These are phyloP conservation scores for Trichoderma erinaceum DNA, from an alignment of 495 filamentous ascomycete genomes.

Conservation along the genomic window DNA sequence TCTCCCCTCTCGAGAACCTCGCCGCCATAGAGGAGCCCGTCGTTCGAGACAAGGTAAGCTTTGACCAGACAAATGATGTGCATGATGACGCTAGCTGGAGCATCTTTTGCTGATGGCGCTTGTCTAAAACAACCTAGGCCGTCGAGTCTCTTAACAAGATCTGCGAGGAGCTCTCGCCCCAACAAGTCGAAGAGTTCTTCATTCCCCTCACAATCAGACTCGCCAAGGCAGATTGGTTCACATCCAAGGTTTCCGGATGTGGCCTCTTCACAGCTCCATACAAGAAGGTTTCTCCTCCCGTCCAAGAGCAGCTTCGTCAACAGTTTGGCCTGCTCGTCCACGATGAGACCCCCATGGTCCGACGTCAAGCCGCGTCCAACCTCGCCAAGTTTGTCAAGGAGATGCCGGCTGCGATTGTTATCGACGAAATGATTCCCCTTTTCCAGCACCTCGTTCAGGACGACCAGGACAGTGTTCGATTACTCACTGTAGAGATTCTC, in stretches of 20 bases:
- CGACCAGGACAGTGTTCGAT: conserved; percentile 93
- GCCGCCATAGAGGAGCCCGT: conserved; percentile 97
- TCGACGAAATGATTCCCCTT: conserved; percentile 97
- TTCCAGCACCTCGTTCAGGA: conserved; percentile 95
- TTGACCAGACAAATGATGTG: background rate
- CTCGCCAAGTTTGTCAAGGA: conserved; percentile 95
- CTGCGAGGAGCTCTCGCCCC: conserved; percentile 78
- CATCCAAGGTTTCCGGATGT: conserved; percentile 95
- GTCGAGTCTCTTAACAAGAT: conserved; percentile 99
- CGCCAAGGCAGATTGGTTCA: conserved; percentile 99
- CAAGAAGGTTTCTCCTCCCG: conserved; percentile 71
- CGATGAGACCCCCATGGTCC: conserved; percentile 98
- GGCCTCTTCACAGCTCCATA: conserved; percentile 92
- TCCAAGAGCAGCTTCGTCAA: conserved; percentile 82
- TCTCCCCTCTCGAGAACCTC: conserved; percentile 95
- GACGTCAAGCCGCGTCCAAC: conserved; percentile 92
- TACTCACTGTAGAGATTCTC: conserved; percentile 93
- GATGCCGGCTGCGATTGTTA: conserved; percentile 82
- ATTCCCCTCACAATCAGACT: conserved; percentile 90
- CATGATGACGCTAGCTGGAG: conserved; percentile 18
- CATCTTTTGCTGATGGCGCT: conserved; percentile 18
- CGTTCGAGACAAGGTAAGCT: conserved; percentile 85
- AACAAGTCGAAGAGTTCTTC: conserved; percentile 94
- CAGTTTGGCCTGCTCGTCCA: conserved; percentile 90
- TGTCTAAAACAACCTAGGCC: conserved; percentile 49